Base-by-base conservation (phyloP, 2,329 filamentous ascomycete species). In the Madurella mycetomatis region DNA sequence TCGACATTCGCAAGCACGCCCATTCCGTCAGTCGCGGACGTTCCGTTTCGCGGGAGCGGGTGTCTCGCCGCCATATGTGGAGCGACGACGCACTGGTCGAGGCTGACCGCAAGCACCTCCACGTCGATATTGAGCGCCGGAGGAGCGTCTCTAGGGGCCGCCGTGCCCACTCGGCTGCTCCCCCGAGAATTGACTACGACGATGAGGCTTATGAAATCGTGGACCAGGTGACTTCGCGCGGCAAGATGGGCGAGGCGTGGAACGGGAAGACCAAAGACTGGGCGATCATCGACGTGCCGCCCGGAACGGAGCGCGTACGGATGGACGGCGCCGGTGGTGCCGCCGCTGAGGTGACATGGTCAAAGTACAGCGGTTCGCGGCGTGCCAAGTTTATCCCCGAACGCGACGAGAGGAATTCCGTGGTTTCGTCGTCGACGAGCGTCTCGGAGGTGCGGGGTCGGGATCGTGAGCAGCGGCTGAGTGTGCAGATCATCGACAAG, bases 201-300 rank as follows among this genome's bases (percentile, higher is more conserved):
- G 82, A 86, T 41, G 88, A 88, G 66, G 82, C 81, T 34, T 76
- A 83, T 41, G 85, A 88, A 56, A 78, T 84, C 57, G 79, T 77
- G 25, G 66, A 69, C 55, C 76, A 73, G 61, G 79, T 84, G 57
- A 78, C 83, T 60, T 71, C 75, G 13, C 82, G 87, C 31, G 84
- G 82, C 17, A 82, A 82, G 58, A 80, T 85, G 65, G 87, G 87
- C 49, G 89, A 92, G 70, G 88, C 86, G 18, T 84, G 80, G 68
- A 82, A 87, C 63, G 88, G 88, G 49, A 84, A 83, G 16, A 90
- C 87, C 37, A 84, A 82, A 60, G 87, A 84, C 65, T 95, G 90
- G 89, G 80, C 83, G 51, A 87, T 95, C 58, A 80, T 95, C 39
- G 90, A 95, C 70, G 86, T 95, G 40, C 90, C 89, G 1, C 88